Evolutionary conservation across 176 grass and related monocot species (phyloP).

Genomic region (Carex littledalei): DNA sequence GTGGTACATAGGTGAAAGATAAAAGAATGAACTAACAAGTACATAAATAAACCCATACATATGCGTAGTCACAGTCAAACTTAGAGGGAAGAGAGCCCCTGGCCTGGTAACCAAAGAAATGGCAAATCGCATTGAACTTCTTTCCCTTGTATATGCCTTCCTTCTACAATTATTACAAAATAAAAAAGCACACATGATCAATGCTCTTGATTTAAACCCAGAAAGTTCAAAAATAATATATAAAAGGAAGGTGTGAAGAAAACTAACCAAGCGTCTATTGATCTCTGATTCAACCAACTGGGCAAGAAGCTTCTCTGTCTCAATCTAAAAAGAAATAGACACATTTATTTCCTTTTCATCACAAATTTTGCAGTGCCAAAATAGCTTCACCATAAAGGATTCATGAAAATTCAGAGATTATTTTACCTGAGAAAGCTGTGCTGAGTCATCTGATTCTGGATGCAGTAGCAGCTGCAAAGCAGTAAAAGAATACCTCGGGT

Average conservation of each 20-base stretch:
- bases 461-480: conserved; percentile 73
- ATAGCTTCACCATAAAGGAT: not conserved
- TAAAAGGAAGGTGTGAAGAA: conserved; percentile 9
- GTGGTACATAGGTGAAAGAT: not conserved
- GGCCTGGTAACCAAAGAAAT: conserved; percentile 99
- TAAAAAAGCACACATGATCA: conserved; percentile 18
- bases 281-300: conserved; percentile 96
- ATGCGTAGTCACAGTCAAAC: conserved; percentile 98
- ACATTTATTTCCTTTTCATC: not conserved
- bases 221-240: not conserved
- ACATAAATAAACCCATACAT: conserved; percentile 45
- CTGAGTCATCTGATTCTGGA: conserved; percentile 95
- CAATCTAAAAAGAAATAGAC: conserved; percentile 59
- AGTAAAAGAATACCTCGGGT: conserved; percentile 17
- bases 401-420: conserved; percentile 6
- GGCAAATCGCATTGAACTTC: conserved; percentile 97
- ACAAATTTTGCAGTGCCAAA: not conserved
- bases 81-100: conserved; percentile 92
- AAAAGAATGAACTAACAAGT: not conserved
- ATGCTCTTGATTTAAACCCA: not conserved
- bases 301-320: conserved; percentile 97
- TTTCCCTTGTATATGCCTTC: conserved; percentile 96
- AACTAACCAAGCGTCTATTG: conserved; percentile 77
- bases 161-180: conserved; percentile 49
- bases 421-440: conserved; percentile 91